Percentiles rank a stretch among this genome's conserved stretches.
Conservation (phyloP, 2,329 filamentous ascomycete species). For the Tolypocladium album region DNA sequence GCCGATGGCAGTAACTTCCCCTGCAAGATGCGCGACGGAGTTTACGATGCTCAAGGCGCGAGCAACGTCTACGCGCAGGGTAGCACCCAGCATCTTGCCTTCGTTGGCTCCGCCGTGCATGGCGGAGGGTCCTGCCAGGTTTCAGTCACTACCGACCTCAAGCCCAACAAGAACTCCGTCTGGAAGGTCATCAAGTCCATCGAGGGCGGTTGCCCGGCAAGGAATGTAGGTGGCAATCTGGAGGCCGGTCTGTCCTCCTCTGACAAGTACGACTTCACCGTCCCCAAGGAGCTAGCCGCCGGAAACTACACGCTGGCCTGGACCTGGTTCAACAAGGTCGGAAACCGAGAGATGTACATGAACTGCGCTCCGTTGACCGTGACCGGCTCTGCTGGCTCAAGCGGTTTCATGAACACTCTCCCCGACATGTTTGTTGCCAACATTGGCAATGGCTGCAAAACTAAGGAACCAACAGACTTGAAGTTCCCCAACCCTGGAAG, state of each 20-base stretch:
- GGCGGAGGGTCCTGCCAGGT: conserved; percentile 91
- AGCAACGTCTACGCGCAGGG: conserved; percentile 47
- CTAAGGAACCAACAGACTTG: conserved; percentile 38
- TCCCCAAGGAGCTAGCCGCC: conserved; percentile 60
- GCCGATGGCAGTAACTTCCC: conserved; percentile 60
- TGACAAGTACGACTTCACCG: conserved; percentile 54
- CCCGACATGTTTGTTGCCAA: conserved; percentile 64
- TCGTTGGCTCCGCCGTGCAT: conserved; percentile 67
- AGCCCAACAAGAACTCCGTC: conserved; percentile 52
- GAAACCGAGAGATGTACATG: conserved; percentile 97
- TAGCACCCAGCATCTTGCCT: conserved; percentile 38
- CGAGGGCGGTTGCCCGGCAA: conserved; percentile 71
- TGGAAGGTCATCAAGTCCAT: conserved; percentile 91
- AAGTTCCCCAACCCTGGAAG: conserved; percentile 52
- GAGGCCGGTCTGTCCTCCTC: conserved; percentile 34
- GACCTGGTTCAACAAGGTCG: conserved; percentile 91
- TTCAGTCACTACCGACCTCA: conserved; percentile 67
- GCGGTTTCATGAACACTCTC: conserved; percentile 50
- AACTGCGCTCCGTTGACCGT: conserved; percentile 76
- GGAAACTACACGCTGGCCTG: conserved; percentile 78
- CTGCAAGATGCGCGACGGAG: conserved; percentile 55
- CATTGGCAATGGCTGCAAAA: conserved; percentile 43
- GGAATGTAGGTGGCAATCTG: conserved; percentile 46
- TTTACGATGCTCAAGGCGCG: conserved; percentile 32
- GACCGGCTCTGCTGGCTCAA: conserved; percentile 36